A percentile compares a stretch with the other conserved stretches of the same genome.
These are phyloP conservation scores for Diaporthe amygdali DNA, from an alignment of 2,329 filamentous ascomycete genomes.

Conservation along the genomic window DNA sequence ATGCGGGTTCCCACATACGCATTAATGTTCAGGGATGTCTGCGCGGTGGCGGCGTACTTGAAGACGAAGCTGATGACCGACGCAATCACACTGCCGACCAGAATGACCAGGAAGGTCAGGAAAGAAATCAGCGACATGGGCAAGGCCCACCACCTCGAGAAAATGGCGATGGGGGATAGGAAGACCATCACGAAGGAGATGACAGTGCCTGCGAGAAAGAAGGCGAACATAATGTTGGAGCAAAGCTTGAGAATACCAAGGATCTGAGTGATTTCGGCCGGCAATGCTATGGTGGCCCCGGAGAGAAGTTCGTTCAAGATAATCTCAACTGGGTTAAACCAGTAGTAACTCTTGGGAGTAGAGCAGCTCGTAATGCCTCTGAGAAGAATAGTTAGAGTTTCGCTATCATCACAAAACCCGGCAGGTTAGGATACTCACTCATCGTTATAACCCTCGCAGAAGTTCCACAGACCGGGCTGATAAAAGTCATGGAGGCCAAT, in stretches of 20 bases:
- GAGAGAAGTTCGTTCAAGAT: conserved; percentile 79
- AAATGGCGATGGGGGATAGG: conserved; percentile 60
- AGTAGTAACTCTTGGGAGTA: conserved; percentile 72
- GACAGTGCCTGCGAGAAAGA: conserved; percentile 76
- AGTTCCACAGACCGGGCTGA: conserved; percentile 89
- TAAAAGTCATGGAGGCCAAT: conserved; percentile 94
- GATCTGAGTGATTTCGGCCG: conserved; percentile 73
- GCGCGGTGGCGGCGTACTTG: conserved; percentile 73
- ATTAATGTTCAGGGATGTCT: conserved; percentile 77
- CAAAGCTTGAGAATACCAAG: conserved; percentile 76
- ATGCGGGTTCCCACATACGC: conserved; percentile 74
- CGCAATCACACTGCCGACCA: conserved; percentile 74
- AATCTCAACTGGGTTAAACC: conserved; percentile 90
- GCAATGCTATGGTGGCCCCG: conserved; percentile 83
- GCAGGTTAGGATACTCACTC: conserved; percentile 46
- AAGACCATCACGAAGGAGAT: conserved; percentile 77
- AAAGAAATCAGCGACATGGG: conserved; percentile 72
- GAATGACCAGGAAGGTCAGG: conserved; percentile 69
- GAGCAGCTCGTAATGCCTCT: conserved; percentile 81
- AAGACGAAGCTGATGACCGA: conserved; percentile 87
- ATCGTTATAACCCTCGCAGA: conserved; percentile 83
- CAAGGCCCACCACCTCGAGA: conserved; percentile 65
- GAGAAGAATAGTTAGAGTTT: conserved; percentile 53
- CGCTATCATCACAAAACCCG: background rate
- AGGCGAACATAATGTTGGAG: conserved; percentile 86